These are phyloP conservation scores for Blastobotrys peoriensis DNA, from an alignment of 805 yeast species.

Conservation along the genomic window DNA sequence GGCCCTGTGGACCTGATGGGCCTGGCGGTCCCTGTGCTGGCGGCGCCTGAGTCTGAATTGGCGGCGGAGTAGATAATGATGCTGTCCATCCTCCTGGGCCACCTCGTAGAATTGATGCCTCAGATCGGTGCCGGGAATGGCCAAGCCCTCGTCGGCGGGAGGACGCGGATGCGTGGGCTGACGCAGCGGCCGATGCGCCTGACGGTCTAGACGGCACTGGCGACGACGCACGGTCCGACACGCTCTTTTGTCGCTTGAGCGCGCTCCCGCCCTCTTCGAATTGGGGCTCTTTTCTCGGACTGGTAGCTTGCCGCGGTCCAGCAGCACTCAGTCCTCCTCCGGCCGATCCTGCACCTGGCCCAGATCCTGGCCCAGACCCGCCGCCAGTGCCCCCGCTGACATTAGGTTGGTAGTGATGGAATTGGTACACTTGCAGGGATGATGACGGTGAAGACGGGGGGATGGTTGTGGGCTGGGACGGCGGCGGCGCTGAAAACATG, in stretches of 20 bases:
- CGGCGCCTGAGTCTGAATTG: not conserved
- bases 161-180: slow-evolving; percentile 11
- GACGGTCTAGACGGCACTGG: slow-evolving; percentile 11
- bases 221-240: slow-evolving; percentile 14
- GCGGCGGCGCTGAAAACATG: slow-evolving; percentile 10
- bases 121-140: slow-evolving; percentile 20
- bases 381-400: too few relatives aligned
- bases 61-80: not conserved
- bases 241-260: slow-evolving; percentile 15
- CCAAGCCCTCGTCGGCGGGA: slow-evolving; percentile 14
- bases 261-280: too few relatives aligned
- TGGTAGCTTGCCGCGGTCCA: slow-evolving; percentile 1
- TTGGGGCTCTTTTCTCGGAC: slow-evolving; percentile 5
- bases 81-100: slow-evolving; percentile 1
- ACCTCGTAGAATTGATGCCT: slow-evolving; percentile 16
- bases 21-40: not conserved
- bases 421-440: slow-evolving; percentile 47
- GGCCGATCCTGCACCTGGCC: slow-evolving; percentile 10
- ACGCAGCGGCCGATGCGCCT: slow-evolving; percentile 14
- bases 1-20: not conserved
- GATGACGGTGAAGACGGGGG: slow-evolving; percentile 21
- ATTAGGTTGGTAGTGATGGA: slow-evolving; percentile 52
- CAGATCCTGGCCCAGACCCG: not conserved
- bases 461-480: slow-evolving; percentile 16
- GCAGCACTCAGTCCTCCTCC: slow-evolving; percentile 2